Percentiles rank a stretch among this genome's conserved stretches.
Conservation (phyloP, 192 early-diverging fungal genomes). For the Gaertneriomyces sp. region DNA sequence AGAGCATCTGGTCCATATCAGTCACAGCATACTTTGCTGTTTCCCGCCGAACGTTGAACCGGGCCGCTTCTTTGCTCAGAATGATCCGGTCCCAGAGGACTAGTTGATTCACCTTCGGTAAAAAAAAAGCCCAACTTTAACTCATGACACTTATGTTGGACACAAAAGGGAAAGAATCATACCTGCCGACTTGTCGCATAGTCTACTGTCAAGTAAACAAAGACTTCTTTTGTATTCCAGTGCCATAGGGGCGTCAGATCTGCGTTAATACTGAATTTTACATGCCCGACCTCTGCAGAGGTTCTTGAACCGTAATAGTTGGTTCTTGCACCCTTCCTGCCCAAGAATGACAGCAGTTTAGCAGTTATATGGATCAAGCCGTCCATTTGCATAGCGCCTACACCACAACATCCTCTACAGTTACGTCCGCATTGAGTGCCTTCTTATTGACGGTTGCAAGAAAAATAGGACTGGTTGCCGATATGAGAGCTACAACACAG, state of each 20-base stretch:
- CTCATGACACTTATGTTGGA: not conserved
- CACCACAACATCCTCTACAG: too few relatives aligned
- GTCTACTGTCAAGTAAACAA: conserved; percentile 74
- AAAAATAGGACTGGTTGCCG: too few relatives aligned
- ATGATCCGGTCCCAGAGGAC: conserved; percentile 85
- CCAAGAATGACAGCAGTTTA: too few relatives aligned
- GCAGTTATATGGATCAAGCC: too few relatives aligned
- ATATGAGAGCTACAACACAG: conserved; percentile 40
- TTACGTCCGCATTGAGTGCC: too few relatives aligned
- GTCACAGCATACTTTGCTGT: conserved; percentile 66
- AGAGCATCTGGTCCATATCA: conserved; percentile 66
- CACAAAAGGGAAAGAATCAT: not conserved
- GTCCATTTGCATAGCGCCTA: too few relatives aligned
- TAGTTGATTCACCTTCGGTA: conserved; percentile 59
- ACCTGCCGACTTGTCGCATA: conserved; percentile 49
- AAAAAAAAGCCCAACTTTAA: not conserved
- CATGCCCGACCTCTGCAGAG: conserved; percentile 54
- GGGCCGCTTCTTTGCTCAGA: conserved; percentile 59
- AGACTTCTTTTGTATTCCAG: conserved; percentile 90
- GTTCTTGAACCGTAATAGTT: too few relatives aligned
- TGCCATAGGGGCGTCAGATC: conserved; percentile 77
- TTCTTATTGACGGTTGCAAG: too few relatives aligned
- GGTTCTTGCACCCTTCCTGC: too few relatives aligned
- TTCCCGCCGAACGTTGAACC: conserved; percentile 52
- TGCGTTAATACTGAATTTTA: conserved; percentile 66